Evolutionary conservation across 2,329 filamentous ascomycete species (phyloP).

Genomic region (Pseudogymnoascus sp.): DNA sequence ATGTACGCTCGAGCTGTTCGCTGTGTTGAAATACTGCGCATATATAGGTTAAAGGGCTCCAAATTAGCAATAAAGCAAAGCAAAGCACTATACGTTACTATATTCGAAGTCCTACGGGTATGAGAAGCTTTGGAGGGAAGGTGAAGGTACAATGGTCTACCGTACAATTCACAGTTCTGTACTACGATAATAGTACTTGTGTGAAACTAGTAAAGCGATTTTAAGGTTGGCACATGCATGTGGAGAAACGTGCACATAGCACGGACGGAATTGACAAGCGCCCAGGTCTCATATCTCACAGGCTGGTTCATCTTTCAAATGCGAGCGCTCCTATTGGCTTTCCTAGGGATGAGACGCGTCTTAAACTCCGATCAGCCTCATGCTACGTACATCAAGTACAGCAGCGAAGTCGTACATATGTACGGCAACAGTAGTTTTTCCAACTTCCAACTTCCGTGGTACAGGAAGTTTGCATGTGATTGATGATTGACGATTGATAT

Average conservation of each 20-base stretch:
- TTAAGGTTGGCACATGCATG: constrained; percentile 6
- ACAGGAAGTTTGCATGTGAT: not conserved
- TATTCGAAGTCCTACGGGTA: not conserved
- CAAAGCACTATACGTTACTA: not conserved
- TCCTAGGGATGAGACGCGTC: not conserved
- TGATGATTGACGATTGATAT: not conserved
- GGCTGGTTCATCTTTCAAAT: not conserved
- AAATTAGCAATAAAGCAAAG: not conserved
- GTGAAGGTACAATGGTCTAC: not conserved
- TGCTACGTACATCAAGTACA: not conserved
- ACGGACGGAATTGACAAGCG: constrained; percentile 1
- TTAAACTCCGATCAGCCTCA: constrained; percentile 4
- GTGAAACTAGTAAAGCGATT: not conserved
- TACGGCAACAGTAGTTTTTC: not conserved
- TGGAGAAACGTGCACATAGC: not conserved
- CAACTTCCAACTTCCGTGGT: not conserved
- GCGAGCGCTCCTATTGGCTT: not conserved
- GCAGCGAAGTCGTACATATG: not conserved
- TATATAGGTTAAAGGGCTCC: not conserved
- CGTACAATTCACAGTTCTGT: not conserved
- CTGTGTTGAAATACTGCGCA: not conserved
- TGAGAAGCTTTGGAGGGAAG: not conserved
- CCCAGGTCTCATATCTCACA: not conserved
- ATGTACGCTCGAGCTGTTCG: not conserved
- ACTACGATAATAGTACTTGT: not conserved